Evolutionary conservation across 352 stramenopile species (phyloP).

Genomic region (Stephanocyclus meneghinianus): DNA sequence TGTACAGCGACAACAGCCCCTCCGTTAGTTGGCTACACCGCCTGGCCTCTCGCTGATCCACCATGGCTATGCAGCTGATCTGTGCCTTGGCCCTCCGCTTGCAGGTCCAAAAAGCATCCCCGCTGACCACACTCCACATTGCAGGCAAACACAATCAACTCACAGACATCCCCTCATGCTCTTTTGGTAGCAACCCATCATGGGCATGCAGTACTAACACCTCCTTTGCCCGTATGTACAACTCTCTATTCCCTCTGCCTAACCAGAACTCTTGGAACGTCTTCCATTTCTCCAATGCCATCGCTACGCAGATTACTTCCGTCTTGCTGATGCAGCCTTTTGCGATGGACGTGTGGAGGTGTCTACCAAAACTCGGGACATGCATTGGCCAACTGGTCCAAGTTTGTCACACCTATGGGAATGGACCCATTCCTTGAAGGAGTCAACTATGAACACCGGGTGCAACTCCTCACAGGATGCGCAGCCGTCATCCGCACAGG

Average conservation of each 20-base stretch:
- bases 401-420: conserved; percentile 8
- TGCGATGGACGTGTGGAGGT: conserved; percentile 3
- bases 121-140: conserved; percentile 28
- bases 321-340: conserved; percentile 22
- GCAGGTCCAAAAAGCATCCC: background rate
- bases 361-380: conserved; percentile 7
- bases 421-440: conserved; percentile 22
- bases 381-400: conserved; percentile 11
- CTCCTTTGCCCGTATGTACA: conserved; percentile 29
- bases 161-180: conserved; percentile 1
- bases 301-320: conserved; percentile 27
- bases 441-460: background rate
- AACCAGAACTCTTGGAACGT: conserved; percentile 32
- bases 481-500: background rate
- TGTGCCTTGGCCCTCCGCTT: conserved; percentile 11
- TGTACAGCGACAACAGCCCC: conserved; percentile 30
- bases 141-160: conserved; percentile 14
- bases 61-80: conserved; percentile 2
- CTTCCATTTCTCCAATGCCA: conserved; percentile 9
- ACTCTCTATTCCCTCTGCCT: conserved; percentile 28
- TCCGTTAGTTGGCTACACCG: conserved; percentile 17
- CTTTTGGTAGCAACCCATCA: conserved; percentile 17
- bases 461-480: background rate
- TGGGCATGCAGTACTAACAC: conserved; percentile 26
- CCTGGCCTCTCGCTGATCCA: conserved; percentile 7